Evolutionary conservation across 306 rosid genomes (phyloP), one percentile per base, ranked within the genome.

Genomic region (Abrus pulchellus): DNA sequence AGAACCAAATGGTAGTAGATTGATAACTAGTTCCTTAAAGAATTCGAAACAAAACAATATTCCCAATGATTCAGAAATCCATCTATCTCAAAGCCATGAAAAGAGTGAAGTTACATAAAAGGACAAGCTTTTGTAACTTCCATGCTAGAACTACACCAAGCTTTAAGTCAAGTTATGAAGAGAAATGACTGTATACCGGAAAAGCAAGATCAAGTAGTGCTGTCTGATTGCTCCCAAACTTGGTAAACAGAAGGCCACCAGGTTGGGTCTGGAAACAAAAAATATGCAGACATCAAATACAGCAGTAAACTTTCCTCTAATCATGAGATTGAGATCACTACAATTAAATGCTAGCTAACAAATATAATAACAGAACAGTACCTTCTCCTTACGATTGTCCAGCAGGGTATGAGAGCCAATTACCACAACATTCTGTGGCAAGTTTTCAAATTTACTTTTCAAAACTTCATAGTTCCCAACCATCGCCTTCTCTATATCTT

Each of bases 191-290:
- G 65, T 4, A 81, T 95, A 93, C 99, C 93, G 96, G 99, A 81
- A 95, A 90, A 76, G 97, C 98, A 88, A 93, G 94, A 93, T 95
- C 99, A 70, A 95, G 96, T 60, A 95, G 87, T 60, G 99, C 98
- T 1, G 99, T 93, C 81, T 93, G 99, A 82, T 84, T 93, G 84
- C 94, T 86, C 84, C 98, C 98, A 49, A 93, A 91, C 83, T 95
- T 95, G 5, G 99, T 93, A 75, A 95, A 95, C 69, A 95, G 78
- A 87, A 95, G 98, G 82, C 99, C 91, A 73, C 99, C 98, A 47
- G 96, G 92, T 69, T 93, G 99, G 55, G 92, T 80, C 99, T 95
- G 90, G 12, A 85, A 83, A 64, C 66, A 84, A 20, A 47, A 20
- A 65, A 71, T 41, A 78, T 1, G 13, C 56, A 57, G 28, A 55